These are phyloP conservation scores for Lentinula guzmanii DNA, from an alignment of 768 basidiomycete genomes.

Conservation along the genomic window DNA sequence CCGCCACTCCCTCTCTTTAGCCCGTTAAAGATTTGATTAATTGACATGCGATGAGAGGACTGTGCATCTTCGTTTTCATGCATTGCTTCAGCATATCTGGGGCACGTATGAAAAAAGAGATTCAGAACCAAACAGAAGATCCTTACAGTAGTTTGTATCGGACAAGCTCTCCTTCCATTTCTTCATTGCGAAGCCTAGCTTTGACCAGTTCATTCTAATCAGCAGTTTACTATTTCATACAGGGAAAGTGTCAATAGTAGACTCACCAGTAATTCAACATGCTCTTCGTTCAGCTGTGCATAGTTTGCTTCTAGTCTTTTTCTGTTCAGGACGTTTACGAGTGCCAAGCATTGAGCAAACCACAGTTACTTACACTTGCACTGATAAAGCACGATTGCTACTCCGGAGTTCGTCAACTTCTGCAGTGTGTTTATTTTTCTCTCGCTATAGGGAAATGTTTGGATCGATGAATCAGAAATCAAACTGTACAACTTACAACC, in stretches of 20 bases:
- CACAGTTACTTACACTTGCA: conserved; percentile 63
- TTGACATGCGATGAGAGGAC: conserved; percentile 58
- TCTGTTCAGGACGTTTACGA: conserved; percentile 31
- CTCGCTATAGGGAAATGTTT: conserved; percentile 30
- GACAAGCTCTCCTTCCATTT: conserved; percentile 90
- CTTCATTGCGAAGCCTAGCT: conserved; percentile 83
- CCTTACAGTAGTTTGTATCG: conserved; percentile 86
- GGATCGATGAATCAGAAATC: background rate
- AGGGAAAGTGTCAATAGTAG: background rate
- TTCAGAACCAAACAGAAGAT: background rate
- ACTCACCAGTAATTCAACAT: conserved; percentile 67
- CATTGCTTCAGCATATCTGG: conserved; percentile 67
- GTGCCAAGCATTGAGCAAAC: background rate
- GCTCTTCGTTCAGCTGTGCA: conserved; percentile 76
- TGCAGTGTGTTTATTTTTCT: conserved; percentile 74
- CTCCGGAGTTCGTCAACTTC: conserved; percentile 82
- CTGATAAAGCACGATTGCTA: conserved; percentile 67
- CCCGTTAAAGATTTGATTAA: conserved; percentile 10
- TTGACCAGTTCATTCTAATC: conserved; percentile 84
- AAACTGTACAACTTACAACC: conserved; percentile 29
- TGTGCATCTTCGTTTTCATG: conserved; percentile 70
- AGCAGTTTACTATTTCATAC: background rate
- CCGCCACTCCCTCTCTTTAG: conserved; percentile 5
- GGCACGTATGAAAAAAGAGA: background rate
- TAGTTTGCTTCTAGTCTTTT: conserved; percentile 76